Conservation (phyloP, 306 rosid species). For the Begonia loranthoides region DNA sequence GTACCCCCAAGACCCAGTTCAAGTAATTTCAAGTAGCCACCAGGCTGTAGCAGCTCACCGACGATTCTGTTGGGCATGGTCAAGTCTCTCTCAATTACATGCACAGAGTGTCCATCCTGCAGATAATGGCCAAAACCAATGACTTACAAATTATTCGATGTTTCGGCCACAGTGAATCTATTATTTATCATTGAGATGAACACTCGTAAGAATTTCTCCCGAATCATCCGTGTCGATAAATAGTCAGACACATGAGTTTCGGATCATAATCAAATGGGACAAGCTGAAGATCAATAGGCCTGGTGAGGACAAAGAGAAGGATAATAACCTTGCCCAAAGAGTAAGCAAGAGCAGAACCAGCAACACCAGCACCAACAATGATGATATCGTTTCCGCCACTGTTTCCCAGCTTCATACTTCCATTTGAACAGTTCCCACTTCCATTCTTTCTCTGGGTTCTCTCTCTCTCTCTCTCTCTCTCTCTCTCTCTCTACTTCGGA, state of each 20-base stretch:
- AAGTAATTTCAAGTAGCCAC: conserved; percentile 14
- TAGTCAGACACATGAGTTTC: no score
- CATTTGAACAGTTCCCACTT: not conserved
- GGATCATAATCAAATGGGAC: no score
- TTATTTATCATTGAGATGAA: no score
- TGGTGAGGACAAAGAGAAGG: not conserved
- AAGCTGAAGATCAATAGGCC: no score
- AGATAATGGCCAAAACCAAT: not conserved
- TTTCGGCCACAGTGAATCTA: no score
- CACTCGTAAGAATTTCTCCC: no score
- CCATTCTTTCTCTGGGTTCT: not conserved
- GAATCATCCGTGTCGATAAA: no score
- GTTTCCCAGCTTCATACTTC: not conserved
- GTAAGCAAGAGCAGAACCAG: conserved; percentile 15
- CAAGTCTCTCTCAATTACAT: conserved; percentile 45
- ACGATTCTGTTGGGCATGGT: conserved; percentile 13
- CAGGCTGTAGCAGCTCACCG: conserved; percentile 12
- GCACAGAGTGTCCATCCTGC: conserved; percentile 40
- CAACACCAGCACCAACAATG: conserved; percentile 21
- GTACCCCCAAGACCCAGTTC: conserved; percentile 17
- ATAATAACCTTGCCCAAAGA: conserved; percentile 14
- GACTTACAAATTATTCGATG: no score
- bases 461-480: not conserved
- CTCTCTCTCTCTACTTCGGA: no score
- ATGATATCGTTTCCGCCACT: conserved; percentile 3